Evolutionary conservation across 805 yeast species (phyloP).

Genomic region (Ogataea trehalophila): DNA sequence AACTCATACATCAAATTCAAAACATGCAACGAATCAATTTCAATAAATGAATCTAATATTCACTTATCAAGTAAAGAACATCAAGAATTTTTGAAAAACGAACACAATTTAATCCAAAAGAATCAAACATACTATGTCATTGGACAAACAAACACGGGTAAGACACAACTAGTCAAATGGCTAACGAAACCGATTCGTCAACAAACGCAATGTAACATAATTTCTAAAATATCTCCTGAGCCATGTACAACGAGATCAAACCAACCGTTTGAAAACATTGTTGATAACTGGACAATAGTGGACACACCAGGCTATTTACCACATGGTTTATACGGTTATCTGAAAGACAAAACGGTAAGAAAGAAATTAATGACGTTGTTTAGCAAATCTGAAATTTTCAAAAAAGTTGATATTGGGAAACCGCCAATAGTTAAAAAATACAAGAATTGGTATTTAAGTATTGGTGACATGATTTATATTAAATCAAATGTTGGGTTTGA

Average conservation of each 20-base stretch:
- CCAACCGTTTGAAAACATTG: conserved; percentile 6
- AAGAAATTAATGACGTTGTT: background rate
- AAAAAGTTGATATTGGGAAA: too few species aligned
- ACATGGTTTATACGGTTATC: conserved; percentile 18
- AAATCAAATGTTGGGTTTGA: too few species aligned
- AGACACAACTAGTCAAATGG: conserved; percentile 16
- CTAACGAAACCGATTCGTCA: conserved; percentile 5
- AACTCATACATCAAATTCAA: background rate
- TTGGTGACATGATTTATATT: too few species aligned
- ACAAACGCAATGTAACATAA: conserved; percentile 3
- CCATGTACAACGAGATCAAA: conserved; percentile 17
- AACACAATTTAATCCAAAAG: background rate
- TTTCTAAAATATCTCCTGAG: conserved; percentile 8
- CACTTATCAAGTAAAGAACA: background rate
- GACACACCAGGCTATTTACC: conserved; percentile 29
- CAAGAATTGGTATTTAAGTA: too few species aligned
- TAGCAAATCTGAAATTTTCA: too few species aligned
- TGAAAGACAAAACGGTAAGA: background rate
- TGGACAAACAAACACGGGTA: conserved; percentile 29
- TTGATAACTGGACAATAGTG: conserved; percentile 12
- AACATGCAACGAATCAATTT: background rate
- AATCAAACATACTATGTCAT: conserved; percentile 16
- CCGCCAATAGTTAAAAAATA: too few species aligned
- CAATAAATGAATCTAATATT: too few species aligned
- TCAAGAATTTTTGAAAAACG: background rate